Base-by-base conservation (phyloP, 2,329 filamentous ascomycete species). In the Diaporthe humulicola region DNA sequence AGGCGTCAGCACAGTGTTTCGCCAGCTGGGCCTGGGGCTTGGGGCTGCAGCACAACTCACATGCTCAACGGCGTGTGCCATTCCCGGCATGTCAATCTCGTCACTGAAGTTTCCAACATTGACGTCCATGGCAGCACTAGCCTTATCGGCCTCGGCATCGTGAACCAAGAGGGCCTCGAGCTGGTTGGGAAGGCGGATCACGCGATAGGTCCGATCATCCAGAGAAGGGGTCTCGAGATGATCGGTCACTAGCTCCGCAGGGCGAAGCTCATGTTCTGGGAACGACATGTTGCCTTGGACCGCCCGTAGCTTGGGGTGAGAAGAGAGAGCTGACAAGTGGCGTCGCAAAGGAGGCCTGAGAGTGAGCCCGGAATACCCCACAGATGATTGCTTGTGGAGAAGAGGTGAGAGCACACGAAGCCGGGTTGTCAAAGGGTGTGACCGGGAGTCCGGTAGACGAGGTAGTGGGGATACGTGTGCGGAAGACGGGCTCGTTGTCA, bases 61-160 rank as follows among this genome's bases (percentile, higher is more conserved):
- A 89, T 98, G 96, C 87, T 98, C 96, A 72, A 98, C 95, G 9
- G 95, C 96, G 86, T 98, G 97, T 70, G 96, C 96, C 91, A 98
- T 96, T 75, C 97, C 95, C 19, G 95, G 96, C 91, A 98, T 95
- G 79, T 95, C 94, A 78, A 93, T 91, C 78, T 94, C 92, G 81
- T 99, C 97, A 81, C 94, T 97, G 86, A 98, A 98, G 84, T 95
- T 97, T 76, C 97, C 97, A 48, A 98, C 96, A 83, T 98, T 96
- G 81, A 98, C 96, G 82, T 98, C 97, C 81, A 98, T 92, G 69
- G 96, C 94, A 14, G 96, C 97, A 80, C 95, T 98, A 77, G 97
- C 96, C 89, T 98, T 98, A 88, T 99, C 97, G 10, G 97, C 98
- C 77, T 97, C 93, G 1, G 94, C 91, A 85, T 99, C 97, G 82